Conservation (phyloP, 1,284 basidiomycete genomes). For the Lentinula novae-zelandiae region DNA sequence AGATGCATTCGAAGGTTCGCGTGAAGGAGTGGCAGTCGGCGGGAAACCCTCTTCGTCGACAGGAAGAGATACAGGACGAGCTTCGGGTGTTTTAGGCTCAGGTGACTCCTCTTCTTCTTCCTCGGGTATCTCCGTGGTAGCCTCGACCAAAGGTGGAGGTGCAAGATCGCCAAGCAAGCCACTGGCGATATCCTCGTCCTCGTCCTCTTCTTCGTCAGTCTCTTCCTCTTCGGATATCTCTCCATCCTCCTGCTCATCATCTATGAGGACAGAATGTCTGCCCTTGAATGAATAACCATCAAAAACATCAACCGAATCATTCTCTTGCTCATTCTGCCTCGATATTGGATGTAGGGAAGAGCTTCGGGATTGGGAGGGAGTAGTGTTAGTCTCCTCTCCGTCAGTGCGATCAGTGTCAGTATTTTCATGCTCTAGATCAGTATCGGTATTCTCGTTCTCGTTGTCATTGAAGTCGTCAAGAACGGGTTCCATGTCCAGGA, state of each 20-base stretch:
- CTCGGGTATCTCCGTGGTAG: constrained; percentile 11
- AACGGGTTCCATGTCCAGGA: constrained; percentile 91
- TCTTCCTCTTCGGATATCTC: constrained; percentile 25
- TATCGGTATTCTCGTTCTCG: constrained; percentile 51
- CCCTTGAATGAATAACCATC: constrained; percentile 90
- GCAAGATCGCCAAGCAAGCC: neutral
- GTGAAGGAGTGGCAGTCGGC: constrained; percentile 14
- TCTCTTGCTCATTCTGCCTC: constrained; percentile 24
- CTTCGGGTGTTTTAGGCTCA: constrained; percentile 75
- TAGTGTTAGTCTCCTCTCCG: constrained; percentile 66
- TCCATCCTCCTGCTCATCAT: constrained; percentile 51
- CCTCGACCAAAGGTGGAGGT: constrained; percentile 11
- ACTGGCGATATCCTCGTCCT: constrained; percentile 25
- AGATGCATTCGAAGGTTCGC: constrained; percentile 8
- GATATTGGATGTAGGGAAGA: constrained; percentile 53
- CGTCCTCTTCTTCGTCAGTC: constrained; percentile 28
- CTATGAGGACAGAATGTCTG: constrained; percentile 71
- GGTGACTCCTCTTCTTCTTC: constrained; percentile 31
- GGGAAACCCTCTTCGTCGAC: constrained; percentile 15
- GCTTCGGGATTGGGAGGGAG: constrained; percentile 69
- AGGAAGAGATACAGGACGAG: constrained; percentile 45
- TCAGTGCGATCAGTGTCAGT: constrained; percentile 72
- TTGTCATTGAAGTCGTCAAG: constrained; percentile 69
- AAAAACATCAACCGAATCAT: constrained; percentile 68
- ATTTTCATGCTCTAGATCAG: constrained; percentile 54